Evolutionary conservation across 116 monocot species (phyloP), one percentile per base, ranked within the genome.

Genomic region (Iris pallida): DNA sequence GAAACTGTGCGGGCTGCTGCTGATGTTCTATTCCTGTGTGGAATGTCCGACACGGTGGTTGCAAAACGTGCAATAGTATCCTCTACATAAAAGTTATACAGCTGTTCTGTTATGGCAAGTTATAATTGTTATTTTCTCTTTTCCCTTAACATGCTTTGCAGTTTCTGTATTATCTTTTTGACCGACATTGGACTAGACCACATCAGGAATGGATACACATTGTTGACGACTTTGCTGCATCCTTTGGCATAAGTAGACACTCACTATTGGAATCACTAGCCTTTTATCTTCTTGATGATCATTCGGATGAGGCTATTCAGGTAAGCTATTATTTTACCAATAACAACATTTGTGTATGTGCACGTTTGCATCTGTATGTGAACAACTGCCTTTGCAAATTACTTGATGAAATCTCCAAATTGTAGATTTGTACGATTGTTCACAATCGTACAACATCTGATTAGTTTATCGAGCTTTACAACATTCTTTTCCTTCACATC

Each of bases 31-130:
- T 96, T 96, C 82, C 66, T 96, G 16, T 86, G 72, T 71, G 95
- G 95, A 67, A 64, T 82, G 47, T 91, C 91, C 66, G 95, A 96
- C 63, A 89, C 80, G 76, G 84, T 89, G 61, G 75, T 96, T 79
- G 91, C 89, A 15, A 96, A 96, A 79, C 84, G 72, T 57, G 92
- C 95, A 60, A 91, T 85, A 48, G 95, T 96, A 96, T 96, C 95
- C 95, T 88, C 75, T 7, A 69, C 7, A 11, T 45, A 47, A 12
- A 20, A 13, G n/a, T 73, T 65, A 42, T 19, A 12, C 14, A 15
- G 55, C n/a, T n/a, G n/a, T 41, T 66, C 17, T 65, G 45, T 52
- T 64, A 15, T 42, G 20, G 59, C 40, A 7, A 7, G 42, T 55
- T 53, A 4, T 68, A 6, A 12, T 68, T 49, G 66, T 7, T 6